A percentile compares a stretch with the other conserved stretches of the same genome.
Evolutionary conservation across 2,329 filamentous ascomycete species (phyloP).

Genomic region (Aspergillus quadricinctus): DNA sequence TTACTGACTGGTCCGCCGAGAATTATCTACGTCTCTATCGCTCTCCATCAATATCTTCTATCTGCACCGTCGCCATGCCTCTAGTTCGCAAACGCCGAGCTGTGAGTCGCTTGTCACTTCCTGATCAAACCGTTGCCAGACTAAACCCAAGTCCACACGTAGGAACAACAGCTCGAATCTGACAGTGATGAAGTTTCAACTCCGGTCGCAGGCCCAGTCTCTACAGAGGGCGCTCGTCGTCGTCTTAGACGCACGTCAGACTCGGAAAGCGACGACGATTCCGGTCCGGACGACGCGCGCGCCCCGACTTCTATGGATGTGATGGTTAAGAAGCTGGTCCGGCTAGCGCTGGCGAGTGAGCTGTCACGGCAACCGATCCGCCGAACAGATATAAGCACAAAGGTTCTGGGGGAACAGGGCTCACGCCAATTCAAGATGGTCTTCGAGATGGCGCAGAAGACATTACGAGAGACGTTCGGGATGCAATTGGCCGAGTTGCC

Average conservation of each 20-base stretch:
- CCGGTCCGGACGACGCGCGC: conserved; percentile 15
- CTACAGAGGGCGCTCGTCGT: conserved; percentile 6
- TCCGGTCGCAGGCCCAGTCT: conserved; percentile 2
- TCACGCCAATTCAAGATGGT: conserved; percentile 69
- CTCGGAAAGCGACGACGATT: conserved; percentile 11
- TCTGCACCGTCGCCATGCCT: conserved; percentile 19
- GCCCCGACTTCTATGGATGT: conserved; percentile 29
- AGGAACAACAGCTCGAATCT: conserved; percentile 6
- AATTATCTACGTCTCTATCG: background rate
- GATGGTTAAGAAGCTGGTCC: conserved; percentile 59
- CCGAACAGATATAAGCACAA: conserved; percentile 54
- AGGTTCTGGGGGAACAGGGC: conserved; percentile 67
- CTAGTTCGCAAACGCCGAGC: conserved; percentile 27
- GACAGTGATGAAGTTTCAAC: conserved; percentile 6
- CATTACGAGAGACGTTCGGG: conserved; percentile 72
- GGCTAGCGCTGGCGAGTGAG: conserved; percentile 58
- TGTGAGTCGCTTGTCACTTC: conserved; percentile 14
- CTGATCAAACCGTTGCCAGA: background rate
- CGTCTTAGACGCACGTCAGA: conserved; percentile 11
- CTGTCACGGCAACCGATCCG: conserved; percentile 56
- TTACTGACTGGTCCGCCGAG: background rate
- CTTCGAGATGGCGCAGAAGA: conserved; percentile 70
- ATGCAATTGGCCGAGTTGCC: conserved; percentile 89
- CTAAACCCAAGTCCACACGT: background rate
- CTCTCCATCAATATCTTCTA: background rate